phyloP scores from a whole-genome alignment of 1,284 basidiomycete species.

The Pascua sp. region DNA sequence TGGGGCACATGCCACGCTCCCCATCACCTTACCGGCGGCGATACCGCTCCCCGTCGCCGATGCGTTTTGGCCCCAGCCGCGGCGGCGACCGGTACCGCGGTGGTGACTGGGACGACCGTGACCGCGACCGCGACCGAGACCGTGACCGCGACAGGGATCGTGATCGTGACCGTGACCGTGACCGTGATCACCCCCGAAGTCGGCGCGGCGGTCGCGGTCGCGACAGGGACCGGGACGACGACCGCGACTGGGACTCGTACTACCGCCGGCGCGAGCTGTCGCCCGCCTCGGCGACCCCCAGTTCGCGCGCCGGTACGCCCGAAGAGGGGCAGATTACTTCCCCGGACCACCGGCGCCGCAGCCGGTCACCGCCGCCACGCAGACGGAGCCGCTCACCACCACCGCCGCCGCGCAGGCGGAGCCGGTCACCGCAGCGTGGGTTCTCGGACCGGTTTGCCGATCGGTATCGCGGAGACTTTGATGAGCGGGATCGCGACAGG shows the following conservation, averaged over 20 bases:
- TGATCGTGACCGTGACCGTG: slow-evolving; percentile 14
- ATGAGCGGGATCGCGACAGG: not conserved
- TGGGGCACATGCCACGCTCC: slow-evolving; percentile 28
- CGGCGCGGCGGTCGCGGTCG: not conserved
- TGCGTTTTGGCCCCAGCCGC: slow-evolving; percentile 8
- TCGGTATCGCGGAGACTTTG: slow-evolving; percentile 3
- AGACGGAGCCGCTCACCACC: slow-evolving; percentile 1
- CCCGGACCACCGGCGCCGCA: slow-evolving; percentile 10
- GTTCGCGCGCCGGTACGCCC: slow-evolving; percentile 28
- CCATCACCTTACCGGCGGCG: slow-evolving; percentile 30
- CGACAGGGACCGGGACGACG: slow-evolving; percentile 16
- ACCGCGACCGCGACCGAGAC: slow-evolving; percentile 7
- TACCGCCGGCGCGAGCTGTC: slow-evolving; percentile 17
- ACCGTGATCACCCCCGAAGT: not conserved
- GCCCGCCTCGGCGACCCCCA: slow-evolving; percentile 1
- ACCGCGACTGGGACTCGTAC: slow-evolving; percentile 20
- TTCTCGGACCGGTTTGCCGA: slow-evolving; percentile 9
- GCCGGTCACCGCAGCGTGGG: not conserved
- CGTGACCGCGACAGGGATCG: slow-evolving; percentile 14
- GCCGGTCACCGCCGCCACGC: slow-evolving; percentile 2
- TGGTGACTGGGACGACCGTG: slow-evolving; percentile 14
- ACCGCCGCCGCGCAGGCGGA: not conserved
- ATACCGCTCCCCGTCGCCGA: slow-evolving; percentile 32
- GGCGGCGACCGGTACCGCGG: slow-evolving; percentile 17
- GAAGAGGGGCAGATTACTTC: slow-evolving; percentile 46